Percentiles rank a stretch among this genome's conserved stretches.
phyloP scores from a whole-genome alignment of 352 stramenopile species.

The Plasmopara muralis region DNA sequence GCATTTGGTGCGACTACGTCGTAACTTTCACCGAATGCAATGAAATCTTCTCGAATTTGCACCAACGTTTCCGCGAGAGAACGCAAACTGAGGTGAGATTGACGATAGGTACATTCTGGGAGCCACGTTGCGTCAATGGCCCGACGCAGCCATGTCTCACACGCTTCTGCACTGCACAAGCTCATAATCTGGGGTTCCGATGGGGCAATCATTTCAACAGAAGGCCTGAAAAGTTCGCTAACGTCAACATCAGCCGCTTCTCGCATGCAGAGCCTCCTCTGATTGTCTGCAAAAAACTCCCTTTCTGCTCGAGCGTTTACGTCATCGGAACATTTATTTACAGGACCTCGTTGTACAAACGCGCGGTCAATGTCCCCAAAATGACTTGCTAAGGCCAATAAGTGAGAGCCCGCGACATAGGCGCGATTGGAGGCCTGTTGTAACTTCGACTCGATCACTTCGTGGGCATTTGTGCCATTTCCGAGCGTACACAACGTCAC shows the following conservation, averaged over 20 bases:
- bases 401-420: constrained; percentile 16
- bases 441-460: constrained; percentile 10
- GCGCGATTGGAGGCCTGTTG: background rate
- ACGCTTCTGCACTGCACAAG: constrained; percentile 23
- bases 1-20: constrained; percentile 16
- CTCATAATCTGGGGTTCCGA: constrained; percentile 16
- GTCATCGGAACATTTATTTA: constrained; percentile 24
- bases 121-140: constrained; percentile 17
- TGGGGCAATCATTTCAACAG: constrained; percentile 5
- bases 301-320: constrained; percentile 23
- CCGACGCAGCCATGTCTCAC: constrained; percentile 16
- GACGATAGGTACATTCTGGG: constrained; percentile 27
- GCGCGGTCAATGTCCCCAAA: constrained; percentile 12
- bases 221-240: constrained; percentile 9
- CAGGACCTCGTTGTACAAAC: constrained; percentile 13
- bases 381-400: constrained; percentile 14
- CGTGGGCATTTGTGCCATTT: constrained; percentile 1
- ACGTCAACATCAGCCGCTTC: constrained; percentile 18
- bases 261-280: constrained; percentile 12
- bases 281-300: constrained; percentile 14
- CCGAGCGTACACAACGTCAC: constrained; percentile 8
- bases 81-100: constrained; percentile 22
- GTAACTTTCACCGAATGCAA: background rate
- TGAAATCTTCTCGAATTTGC: constrained; percentile 22
- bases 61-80: constrained; percentile 29